Evolutionary conservation across 805 yeast genomes (phyloP), one percentile per base, ranked within the genome.

Genomic region (Myxozyma udenii): DNA sequence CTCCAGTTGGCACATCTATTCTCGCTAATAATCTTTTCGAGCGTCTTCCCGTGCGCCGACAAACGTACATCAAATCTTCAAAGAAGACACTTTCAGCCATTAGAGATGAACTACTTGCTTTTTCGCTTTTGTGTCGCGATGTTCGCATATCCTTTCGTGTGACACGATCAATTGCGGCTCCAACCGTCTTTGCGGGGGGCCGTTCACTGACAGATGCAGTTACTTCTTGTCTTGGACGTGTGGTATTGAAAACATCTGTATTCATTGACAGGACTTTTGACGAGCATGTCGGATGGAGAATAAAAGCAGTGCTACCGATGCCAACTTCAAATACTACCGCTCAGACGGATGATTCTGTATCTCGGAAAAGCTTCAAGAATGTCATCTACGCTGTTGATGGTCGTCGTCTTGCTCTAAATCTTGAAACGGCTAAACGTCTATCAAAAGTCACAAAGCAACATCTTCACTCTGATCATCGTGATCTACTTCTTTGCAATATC

Each of bases 11-110:
- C 0, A 87, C 95, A 0, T 82, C 80, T 48, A 75, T 87, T 25
- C 67, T 76, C 0, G 90, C 86, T 2, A 89, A 84, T 62, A 89
- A 87, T 63, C 68, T 87, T 40, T 87, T 87, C 62, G 85, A 81
- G 66, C 85, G 85, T 61, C 78, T 84, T 32, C 87, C 91, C 0
- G 80, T 90, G 0, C 71, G 95, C 50, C 68, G 83, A 32, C 70
- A 80, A 53, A 72, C 87, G 12, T 46, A 25, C 1, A 64, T 84
- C 40, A 74, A 74, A 51, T 74, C 84, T 0, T 72, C 81, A 11
- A 76, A 74, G 61, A 93, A 85, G 19, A 93, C 86, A 57, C 79
- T 79, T 59, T 61, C 78, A 12, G 78, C 76, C 55, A 81, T 87
- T 1, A 64, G 85, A 24, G 90, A 84, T 55, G 85, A 88, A 0